Evolutionary conservation across 768 basidiomycete species (phyloP).

Genomic region (Boletus subcaerulescens): DNA sequence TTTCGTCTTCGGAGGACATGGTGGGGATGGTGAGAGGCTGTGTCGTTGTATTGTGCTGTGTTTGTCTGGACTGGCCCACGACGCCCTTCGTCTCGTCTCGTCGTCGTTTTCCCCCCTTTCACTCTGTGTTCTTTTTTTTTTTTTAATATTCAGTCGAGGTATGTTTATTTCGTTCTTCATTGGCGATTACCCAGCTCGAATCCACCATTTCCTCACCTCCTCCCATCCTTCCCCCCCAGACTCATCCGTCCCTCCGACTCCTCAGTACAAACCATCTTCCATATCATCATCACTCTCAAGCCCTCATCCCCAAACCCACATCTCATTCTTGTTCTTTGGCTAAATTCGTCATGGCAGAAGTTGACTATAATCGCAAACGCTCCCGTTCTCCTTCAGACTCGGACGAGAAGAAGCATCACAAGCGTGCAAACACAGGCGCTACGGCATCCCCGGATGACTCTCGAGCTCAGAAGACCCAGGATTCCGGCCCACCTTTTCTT

Average conservation of each 20-base stretch:
- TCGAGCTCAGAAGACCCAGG: slow-evolving; percentile 45
- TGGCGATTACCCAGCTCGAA: slow-evolving; percentile 51
- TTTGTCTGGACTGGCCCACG: not conserved
- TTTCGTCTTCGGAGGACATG: slow-evolving; percentile 35
- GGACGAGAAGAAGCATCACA: slow-evolving; percentile 75
- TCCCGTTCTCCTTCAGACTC: slow-evolving; percentile 83
- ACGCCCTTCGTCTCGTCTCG: not conserved
- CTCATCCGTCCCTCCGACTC: slow-evolving; percentile 36
- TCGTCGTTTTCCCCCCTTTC: not conserved
- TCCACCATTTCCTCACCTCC: slow-evolving; percentile 54
- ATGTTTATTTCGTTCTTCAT: slow-evolving; percentile 31
- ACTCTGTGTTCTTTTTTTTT: not conserved
- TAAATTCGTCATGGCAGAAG: slow-evolving; percentile 82
- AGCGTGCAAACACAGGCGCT: slow-evolving; percentile 81
- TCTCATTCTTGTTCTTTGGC: slow-evolving; percentile 37
- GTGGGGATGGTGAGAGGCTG: slow-evolving; percentile 15
- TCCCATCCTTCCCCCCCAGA: slow-evolving; percentile 52
- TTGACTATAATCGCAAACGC: slow-evolving; percentile 80
- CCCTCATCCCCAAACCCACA: slow-evolving; percentile 42
- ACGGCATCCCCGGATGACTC: slow-evolving; percentile 61
- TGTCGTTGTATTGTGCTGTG: slow-evolving; percentile 17
- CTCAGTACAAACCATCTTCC: slow-evolving; percentile 39
- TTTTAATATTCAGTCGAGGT: slow-evolving; percentile 24
- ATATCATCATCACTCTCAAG: slow-evolving; percentile 42
- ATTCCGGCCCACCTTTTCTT: slow-evolving; percentile 38